These are phyloP conservation scores for Claviceps capensis DNA, from an alignment of 2,329 filamentous ascomycete species.

Conservation along the genomic window DNA sequence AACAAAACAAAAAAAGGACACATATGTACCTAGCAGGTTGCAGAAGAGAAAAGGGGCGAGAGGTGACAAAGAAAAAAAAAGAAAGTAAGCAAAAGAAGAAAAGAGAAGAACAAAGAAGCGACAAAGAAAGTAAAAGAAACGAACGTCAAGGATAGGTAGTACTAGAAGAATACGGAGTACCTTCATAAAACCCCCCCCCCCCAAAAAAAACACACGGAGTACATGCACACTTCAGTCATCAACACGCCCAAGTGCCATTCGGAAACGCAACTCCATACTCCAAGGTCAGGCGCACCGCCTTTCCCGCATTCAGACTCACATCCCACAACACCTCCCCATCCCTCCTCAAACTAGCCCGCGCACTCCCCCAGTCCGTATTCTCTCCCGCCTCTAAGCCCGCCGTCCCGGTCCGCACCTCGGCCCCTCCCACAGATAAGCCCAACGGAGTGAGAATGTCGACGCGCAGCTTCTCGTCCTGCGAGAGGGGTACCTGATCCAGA, in stretches of 20 bases:
- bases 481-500: slow-evolving; percentile 43
- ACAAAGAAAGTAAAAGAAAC: no score
- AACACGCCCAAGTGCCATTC: slow-evolving; percentile 22
- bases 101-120: no score
- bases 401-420: slow-evolving; percentile 20
- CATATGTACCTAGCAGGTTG: no score
- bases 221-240: not conserved
- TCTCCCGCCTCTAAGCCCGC: slow-evolving; percentile 11
- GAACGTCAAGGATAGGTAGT: no score
- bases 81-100: no score
- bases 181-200: not conserved
- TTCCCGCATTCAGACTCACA: slow-evolving; percentile 38
- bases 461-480: slow-evolving; percentile 39
- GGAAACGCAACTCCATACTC: slow-evolving; percentile 47
- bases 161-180: no score
- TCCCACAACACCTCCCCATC: slow-evolving; percentile 43
- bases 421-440: slow-evolving; percentile 27
- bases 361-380: slow-evolving; percentile 33
- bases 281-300: slow-evolving; percentile 38
- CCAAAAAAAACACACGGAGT: not conserved
- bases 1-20: no score
- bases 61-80: no score
- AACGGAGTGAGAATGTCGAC: slow-evolving; percentile 33
- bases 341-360: slow-evolving; percentile 34
- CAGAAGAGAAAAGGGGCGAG: no score